Evolutionary conservation across 106 monocot genomes (phyloP), one percentile per base, ranked within the genome.

Genomic region (Iris macrosiphon): DNA sequence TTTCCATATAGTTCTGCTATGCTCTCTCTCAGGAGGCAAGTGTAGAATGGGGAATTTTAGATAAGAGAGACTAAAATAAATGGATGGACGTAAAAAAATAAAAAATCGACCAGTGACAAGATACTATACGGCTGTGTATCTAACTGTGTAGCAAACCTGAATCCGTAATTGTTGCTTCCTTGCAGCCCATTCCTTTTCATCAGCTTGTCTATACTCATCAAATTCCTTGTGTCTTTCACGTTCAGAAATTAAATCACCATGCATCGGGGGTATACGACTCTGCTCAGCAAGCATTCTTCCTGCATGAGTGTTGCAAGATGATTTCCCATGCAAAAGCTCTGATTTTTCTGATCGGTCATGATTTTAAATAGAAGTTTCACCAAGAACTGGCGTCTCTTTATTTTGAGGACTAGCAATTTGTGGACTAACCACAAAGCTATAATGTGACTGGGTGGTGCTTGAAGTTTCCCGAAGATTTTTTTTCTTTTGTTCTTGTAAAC

Each of bases 181-280:
- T 54, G 80, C 59, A 25, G 79, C 90, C 96, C 90, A 90, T 79
- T 98, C 96, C 66, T 77, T 86, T 70, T 86, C 96, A 45, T 16
- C 56, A 61, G 75, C 90, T 44, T 63, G 90, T 69, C 28, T 90
- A 59, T 83, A 98, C 53, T 77, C 83, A 37, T 80, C 86, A 54
- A 82, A 72, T 68, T 83, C 72, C 70, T 98, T 98, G 63, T 83
- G 80, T 28, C 67, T 86, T 70, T 90, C 90, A 44, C 90, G 76
- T 2, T 70, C 86, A 61, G 70, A 69, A 55, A 86, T 75, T 6
- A 89, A 46, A 67, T 42, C 52, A 52, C 35, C 61, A 16, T 64
- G 64, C 41, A 26, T 26, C 18, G 52, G 18, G 23, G 39, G 41
- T 28, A 37, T 29, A 45, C 0, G 23, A 27, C 43, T 52, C 34